Base-by-base conservation (phyloP, 345 rosid genomes). In the Anacardium occidentale region DNA sequence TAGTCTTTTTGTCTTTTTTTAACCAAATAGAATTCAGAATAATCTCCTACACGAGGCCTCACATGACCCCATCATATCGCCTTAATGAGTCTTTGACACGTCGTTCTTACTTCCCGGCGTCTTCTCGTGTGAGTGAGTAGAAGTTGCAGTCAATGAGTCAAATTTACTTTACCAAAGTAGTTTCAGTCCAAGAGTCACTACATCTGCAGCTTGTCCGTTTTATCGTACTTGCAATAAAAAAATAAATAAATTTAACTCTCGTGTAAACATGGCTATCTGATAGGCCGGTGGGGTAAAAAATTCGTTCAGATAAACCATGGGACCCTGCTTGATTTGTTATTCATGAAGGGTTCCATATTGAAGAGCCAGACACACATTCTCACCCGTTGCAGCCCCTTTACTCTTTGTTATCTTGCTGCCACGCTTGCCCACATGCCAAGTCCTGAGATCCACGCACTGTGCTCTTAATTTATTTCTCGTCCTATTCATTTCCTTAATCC, bases 381-480 rank as follows among this genome's bases (percentile, higher is more conserved):
- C 53, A 50, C 20, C 62, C 64, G 58, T 17, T 50, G 74, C 21
- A n/a, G 20, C 54, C 61, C 66, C 73, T 56, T 62, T 8, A 22
- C 62, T 60, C 73, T 75, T n/a, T 79, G 79, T 62, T 44, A 54
- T 70, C 53, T 54, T 32, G 13, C 47, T 52, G 80, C 79, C 84
- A 74, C 32, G 75, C 56, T 74, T 40, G 67, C 50, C 76, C 85
- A 85, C 89, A 83, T 83, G 89, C 78, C 62, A 69, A 76, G 86
- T 79, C 76, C 40, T 52, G 52, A 73, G 84, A 85, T 89, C 90
- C 82, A 79, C 44, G 62, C 76, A 54, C 71, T 77, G 18, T 79
- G 87, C 82, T 24, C 64, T 77, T 71, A 67, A 22, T 71, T 72
- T 56, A 66, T 73, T 56, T 58, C 58, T 50, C 64, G 61, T 64